Conservation (phyloP, 2,329 filamentous ascomycete genomes). For the Penicillium sp. region DNA sequence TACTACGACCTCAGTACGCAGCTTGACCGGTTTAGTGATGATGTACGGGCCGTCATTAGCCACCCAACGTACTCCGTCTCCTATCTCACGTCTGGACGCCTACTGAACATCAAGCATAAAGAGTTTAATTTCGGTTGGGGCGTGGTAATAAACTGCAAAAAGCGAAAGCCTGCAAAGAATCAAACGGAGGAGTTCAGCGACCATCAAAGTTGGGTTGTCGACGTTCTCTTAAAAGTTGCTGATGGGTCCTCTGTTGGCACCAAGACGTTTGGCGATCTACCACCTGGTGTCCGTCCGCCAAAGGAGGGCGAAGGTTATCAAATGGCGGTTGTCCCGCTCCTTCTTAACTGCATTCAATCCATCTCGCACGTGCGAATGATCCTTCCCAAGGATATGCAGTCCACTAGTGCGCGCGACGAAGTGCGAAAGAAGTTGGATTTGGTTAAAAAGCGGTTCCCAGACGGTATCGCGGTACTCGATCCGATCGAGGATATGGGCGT, state of each 20-base stretch:
- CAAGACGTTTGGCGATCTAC: slow-evolving; percentile 67
- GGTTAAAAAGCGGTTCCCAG: slow-evolving; percentile 84
- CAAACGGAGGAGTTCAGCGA: slow-evolving; percentile 69
- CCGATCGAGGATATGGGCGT: slow-evolving; percentile 97
- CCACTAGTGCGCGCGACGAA: slow-evolving; percentile 69
- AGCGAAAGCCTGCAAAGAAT: slow-evolving; percentile 69
- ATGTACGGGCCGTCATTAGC: slow-evolving; percentile 90
- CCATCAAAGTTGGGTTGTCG: slow-evolving; percentile 80
- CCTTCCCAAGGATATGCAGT: slow-evolving; percentile 76
- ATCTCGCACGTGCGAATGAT: slow-evolving; percentile 85
- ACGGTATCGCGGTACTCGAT: slow-evolving; percentile 86
- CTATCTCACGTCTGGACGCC: slow-evolving; percentile 84
- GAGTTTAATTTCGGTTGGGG: slow-evolving; percentile 94
- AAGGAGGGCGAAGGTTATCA: slow-evolving; percentile 67
- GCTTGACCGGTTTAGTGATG: slow-evolving; percentile 79
- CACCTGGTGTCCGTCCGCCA: slow-evolving; percentile 65
- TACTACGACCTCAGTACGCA: slow-evolving; percentile 91
- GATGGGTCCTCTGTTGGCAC: slow-evolving; percentile 57
- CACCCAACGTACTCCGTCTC: slow-evolving; percentile 85
- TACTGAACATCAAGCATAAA: slow-evolving; percentile 82
- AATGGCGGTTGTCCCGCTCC: slow-evolving; percentile 83
- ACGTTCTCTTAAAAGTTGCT: slow-evolving; percentile 74
- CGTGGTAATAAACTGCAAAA: slow-evolving; percentile 75
- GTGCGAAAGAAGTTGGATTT: slow-evolving; percentile 74
- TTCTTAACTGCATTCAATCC: slow-evolving; percentile 82